Evolutionary conservation across 2,329 filamentous ascomycete species (phyloP).

Genomic region (Pseudopithomyces maydicus): DNA sequence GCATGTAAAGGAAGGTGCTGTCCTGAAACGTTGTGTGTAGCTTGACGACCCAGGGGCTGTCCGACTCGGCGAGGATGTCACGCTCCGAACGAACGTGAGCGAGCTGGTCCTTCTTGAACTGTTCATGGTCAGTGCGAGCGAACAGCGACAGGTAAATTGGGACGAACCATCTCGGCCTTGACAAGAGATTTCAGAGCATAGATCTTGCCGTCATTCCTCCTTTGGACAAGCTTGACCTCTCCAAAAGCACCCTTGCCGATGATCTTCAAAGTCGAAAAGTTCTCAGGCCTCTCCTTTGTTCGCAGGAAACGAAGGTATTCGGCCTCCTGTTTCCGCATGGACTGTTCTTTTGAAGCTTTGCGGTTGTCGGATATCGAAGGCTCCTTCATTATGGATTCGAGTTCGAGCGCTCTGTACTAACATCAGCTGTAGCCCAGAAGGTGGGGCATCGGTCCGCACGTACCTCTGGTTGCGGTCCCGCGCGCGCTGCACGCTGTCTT

Average conservation of each 20-base stretch:
- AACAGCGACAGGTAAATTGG: neutral
- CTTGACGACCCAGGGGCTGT: slow-evolving; percentile 99
- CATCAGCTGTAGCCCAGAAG: slow-evolving; percentile 20
- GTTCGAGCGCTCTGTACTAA: slow-evolving; percentile 76
- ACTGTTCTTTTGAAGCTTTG: slow-evolving; percentile 84
- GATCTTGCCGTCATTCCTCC: slow-evolving; percentile 94
- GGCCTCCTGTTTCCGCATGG: slow-evolving; percentile 84
- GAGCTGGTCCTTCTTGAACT: slow-evolving; percentile 96
- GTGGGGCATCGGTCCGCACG: slow-evolving; percentile 29
- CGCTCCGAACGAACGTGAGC: slow-evolving; percentile 96
- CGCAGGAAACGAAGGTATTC: slow-evolving; percentile 93
- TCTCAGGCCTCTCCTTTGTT: slow-evolving; percentile 89
- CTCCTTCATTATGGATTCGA: slow-evolving; percentile 84
- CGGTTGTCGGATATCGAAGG: slow-evolving; percentile 73
- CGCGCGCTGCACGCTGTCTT: slow-evolving; percentile 95
- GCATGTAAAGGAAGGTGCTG: slow-evolving; percentile 92
- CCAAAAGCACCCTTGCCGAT: slow-evolving; percentile 99
- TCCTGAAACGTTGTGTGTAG: slow-evolving; percentile 98
- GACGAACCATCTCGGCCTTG: slow-evolving; percentile 86
- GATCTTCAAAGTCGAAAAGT: slow-evolving; percentile 96
- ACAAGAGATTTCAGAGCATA: slow-evolving; percentile 98
- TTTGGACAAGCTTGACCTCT: slow-evolving; percentile 96
- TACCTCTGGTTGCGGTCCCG: slow-evolving; percentile 94
- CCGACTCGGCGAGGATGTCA: slow-evolving; percentile 97
- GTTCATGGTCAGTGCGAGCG: slow-evolving; percentile 22